phyloP scores from a whole-genome alignment of 2,329 filamentous ascomycete species.

The Clarireedia paspali region DNA sequence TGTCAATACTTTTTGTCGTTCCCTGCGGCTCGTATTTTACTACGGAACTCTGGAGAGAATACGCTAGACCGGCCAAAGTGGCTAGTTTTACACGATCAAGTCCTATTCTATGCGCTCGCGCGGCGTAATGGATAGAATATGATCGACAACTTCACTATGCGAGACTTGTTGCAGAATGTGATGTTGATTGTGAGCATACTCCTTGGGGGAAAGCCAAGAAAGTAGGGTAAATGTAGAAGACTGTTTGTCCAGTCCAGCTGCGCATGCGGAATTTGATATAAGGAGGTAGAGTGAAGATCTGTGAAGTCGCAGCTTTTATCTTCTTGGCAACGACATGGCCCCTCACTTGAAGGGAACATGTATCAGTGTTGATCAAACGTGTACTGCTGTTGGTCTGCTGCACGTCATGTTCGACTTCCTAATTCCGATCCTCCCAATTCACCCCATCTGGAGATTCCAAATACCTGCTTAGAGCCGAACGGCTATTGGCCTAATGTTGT shows the following conservation, averaged over 20 bases:
- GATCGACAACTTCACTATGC: background rate
- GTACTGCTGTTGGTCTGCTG: background rate
- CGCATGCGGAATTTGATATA: too few relatives aligned
- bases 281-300: background rate
- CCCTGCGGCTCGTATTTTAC: constrained; percentile 38
- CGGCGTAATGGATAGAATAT: background rate
- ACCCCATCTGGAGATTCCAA: too few relatives aligned
- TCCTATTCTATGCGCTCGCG: constrained; percentile 20
- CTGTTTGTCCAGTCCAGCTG: too few relatives aligned
- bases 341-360: background rate
- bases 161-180: too few relatives aligned
- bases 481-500: too few relatives aligned
- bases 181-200: too few relatives aligned
- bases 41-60: constrained; percentile 32
- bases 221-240: too few relatives aligned
- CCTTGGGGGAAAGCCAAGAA: too few relatives aligned
- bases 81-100: constrained; percentile 24
- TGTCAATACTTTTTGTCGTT: constrained; percentile 31
- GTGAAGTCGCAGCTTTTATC: background rate
- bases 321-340: background rate
- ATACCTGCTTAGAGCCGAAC: too few relatives aligned
- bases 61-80: constrained; percentile 33
- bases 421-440: background rate
- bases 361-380: background rate
- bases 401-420: background rate